A percentile compares a stretch with the other conserved stretches of the same genome.
Conservation (phyloP, 805 yeast genomes). For the Yarrowia alimentaria region DNA sequence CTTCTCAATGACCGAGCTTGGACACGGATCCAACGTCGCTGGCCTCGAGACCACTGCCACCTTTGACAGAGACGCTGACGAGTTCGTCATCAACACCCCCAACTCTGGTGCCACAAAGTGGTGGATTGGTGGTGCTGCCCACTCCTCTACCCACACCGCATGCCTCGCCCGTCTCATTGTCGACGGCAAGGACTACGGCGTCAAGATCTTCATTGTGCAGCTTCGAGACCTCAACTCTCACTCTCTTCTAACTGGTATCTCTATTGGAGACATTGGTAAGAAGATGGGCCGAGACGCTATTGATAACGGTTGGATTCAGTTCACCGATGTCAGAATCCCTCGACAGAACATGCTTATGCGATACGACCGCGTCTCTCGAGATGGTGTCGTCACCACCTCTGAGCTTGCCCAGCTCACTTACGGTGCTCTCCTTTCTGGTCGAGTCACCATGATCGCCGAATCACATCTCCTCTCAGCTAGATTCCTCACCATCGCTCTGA, state of each 20-base stretch:
- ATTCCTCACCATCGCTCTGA: constrained; percentile 75
- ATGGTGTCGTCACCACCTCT: constrained; percentile 70
- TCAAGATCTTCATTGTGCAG: constrained; percentile 88
- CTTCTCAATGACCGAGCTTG: constrained; percentile 90
- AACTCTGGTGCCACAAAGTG: constrained; percentile 91
- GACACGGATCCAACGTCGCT: constrained; percentile 93
- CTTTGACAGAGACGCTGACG: constrained; percentile 62
- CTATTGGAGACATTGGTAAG: constrained; percentile 88
- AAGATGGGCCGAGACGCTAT: constrained; percentile 96
- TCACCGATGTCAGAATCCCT: constrained; percentile 78
- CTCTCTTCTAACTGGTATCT: constrained; percentile 71
- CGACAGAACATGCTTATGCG: constrained; percentile 77
- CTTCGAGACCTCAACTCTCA: constrained; percentile 68
- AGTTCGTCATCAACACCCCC: constrained; percentile 79
- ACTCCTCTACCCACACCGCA: constrained; percentile 81
- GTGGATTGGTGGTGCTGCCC: constrained; percentile 99
- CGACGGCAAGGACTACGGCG: constrained; percentile 84
- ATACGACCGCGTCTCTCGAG: constrained; percentile 67
- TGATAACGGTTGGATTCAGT: constrained; percentile 97
- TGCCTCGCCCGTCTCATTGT: constrained; percentile 82
- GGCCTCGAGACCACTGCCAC: constrained; percentile 91
- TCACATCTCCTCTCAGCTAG: constrained; percentile 78
- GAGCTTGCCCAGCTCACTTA: constrained; percentile 87
- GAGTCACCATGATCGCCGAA: constrained; percentile 87
- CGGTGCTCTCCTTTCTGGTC: constrained; percentile 81